Conservation (phyloP, 73 alveolate genomes). For the Blepharisma japonicum region DNA sequence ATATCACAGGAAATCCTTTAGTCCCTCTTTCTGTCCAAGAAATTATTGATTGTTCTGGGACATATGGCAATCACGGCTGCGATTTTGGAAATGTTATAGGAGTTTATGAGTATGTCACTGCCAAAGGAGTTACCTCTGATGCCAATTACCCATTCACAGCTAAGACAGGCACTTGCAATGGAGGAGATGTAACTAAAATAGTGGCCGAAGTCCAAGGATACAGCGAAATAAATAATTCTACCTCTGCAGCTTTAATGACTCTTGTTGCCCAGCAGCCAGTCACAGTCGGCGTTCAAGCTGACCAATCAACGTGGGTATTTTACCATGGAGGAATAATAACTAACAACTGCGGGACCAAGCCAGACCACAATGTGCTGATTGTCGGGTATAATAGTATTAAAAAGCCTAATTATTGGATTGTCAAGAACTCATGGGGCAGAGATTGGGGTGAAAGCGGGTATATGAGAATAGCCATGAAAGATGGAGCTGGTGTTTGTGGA, state of each 20-base stretch:
- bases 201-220: background rate
- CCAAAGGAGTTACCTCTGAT: slow-evolving; percentile 54
- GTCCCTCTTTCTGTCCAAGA: slow-evolving; percentile 50
- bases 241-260: slow-evolving; percentile 44
- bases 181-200: background rate
- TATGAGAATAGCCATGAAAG: too few species aligned
- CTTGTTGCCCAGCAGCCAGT: slow-evolving; percentile 57
- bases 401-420: too few species aligned
- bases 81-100: slow-evolving; percentile 50
- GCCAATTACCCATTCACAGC: slow-evolving; percentile 76
- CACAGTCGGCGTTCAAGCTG: too few species aligned
- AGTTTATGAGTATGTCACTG: slow-evolving; percentile 23
- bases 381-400: too few species aligned
- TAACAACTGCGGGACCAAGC: too few species aligned
- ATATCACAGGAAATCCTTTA: slow-evolving; percentile 21
- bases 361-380: too few species aligned
- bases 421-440: too few species aligned
- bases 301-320: too few species aligned
- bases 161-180: slow-evolving; percentile 38
- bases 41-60: slow-evolving; percentile 61
- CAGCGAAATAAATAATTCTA: slow-evolving; percentile 6
- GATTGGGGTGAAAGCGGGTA: too few species aligned
- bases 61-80: slow-evolving; percentile 55
- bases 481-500: too few species aligned
- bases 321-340: too few species aligned